Evolutionary conservation across 345 rosid genomes (phyloP).

Genomic region (Brassica carinata): DNA sequence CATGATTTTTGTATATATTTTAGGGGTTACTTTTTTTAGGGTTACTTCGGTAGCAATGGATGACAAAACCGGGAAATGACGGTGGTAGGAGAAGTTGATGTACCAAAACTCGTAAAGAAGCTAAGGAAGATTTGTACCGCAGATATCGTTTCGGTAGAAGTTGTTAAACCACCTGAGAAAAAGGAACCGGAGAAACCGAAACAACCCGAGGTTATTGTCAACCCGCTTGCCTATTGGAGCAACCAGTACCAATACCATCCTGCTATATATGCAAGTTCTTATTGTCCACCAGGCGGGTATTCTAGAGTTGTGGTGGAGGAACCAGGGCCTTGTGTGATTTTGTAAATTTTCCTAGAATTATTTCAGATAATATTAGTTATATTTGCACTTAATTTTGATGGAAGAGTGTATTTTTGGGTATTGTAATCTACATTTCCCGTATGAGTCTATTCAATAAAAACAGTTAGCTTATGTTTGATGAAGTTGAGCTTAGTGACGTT

Average conservation of each 20-base stretch:
- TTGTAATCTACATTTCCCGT: background rate
- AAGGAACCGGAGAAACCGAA: constrained; percentile 41
- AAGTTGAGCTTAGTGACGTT: background rate
- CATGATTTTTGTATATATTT: background rate
- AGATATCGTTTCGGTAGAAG: constrained; percentile 56
- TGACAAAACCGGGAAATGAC: constrained; percentile 63
- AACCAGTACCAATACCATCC: background rate
- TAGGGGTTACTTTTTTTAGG: constrained; percentile 59
- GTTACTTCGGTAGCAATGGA: constrained; percentile 58
- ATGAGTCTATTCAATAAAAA: background rate
- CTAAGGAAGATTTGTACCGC: constrained; percentile 58
- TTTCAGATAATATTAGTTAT: background rate
- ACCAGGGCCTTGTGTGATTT: background rate
- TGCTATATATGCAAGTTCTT: constrained; percentile 2
- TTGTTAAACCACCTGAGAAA: constrained; percentile 61
- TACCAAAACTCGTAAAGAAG: constrained; percentile 46
- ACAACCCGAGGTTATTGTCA: background rate
- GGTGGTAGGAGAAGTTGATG: constrained; percentile 55
- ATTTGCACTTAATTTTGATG: background rate
- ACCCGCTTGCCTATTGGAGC: constrained; percentile 1
- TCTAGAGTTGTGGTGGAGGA: constrained; percentile 6
- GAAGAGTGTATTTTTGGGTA: background rate
- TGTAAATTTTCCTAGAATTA: background rate
- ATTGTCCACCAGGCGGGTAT: background rate
- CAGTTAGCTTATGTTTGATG: background rate